phyloP scores from a whole-genome alignment of 2,329 filamentous ascomycete genomes.

The Epichloe hybrida region DNA sequence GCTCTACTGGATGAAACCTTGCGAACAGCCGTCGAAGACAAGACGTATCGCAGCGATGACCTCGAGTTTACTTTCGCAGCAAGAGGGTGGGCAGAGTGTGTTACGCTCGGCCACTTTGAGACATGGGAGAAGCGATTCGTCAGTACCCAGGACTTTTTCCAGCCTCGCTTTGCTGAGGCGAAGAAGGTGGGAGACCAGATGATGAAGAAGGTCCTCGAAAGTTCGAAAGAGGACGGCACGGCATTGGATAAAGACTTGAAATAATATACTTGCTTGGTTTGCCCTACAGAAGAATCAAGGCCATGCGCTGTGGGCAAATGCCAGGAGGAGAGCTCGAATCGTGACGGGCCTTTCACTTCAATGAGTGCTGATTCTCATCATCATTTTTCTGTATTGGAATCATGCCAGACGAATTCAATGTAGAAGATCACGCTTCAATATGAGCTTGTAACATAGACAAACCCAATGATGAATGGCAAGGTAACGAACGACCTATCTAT shows the following conservation, averaged over 20 bases:
- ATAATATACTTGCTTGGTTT: no score
- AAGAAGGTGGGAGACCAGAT: constrained; percentile 85
- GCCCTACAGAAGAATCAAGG: not conserved
- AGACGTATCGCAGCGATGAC: constrained; percentile 87
- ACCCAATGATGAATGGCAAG: no score
- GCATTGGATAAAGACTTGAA: no score
- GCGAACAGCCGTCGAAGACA: constrained; percentile 74
- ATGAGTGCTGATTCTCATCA: no score
- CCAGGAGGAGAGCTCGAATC: no score
- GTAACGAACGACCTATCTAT: no score
- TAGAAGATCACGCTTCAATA: no score
- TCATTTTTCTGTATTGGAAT: no score
- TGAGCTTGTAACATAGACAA: no score
- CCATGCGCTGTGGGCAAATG: not conserved
- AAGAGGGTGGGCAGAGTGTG: constrained; percentile 87
- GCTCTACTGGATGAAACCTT: constrained; percentile 73
- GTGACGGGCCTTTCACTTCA: no score
- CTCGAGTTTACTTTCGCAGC: constrained; percentile 97
- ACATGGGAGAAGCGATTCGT: constrained; percentile 87
- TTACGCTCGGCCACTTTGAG: constrained; percentile 82
- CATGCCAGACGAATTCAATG: no score
- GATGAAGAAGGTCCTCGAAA: constrained; percentile 90
- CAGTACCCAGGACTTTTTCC: constrained; percentile 81
- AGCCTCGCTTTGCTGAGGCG: constrained; percentile 77
- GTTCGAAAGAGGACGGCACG: constrained; percentile 34